Conservation (phyloP, 148 eudicot genomes). For the Rhododendron ferrugineum region DNA sequence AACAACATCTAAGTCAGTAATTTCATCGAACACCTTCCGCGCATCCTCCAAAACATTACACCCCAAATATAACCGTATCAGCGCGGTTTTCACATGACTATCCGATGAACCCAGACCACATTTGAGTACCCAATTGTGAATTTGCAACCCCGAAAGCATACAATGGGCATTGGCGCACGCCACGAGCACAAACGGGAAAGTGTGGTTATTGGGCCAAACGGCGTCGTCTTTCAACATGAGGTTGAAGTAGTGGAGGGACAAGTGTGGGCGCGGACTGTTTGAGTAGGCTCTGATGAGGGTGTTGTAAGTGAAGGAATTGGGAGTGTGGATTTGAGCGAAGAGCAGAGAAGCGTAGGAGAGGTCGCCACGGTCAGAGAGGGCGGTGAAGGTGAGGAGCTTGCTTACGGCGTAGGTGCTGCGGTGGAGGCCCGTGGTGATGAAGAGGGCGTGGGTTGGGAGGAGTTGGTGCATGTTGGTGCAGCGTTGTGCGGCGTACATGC, state of each 20-base stretch:
- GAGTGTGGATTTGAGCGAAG: neutral
- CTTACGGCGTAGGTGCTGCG: neutral
- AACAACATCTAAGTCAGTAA: neutral
- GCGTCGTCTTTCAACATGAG: neutral
- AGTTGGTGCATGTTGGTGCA: neutral
- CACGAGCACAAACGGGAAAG: neutral
- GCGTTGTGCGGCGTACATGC: neutral
- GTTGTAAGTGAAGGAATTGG: neutral
- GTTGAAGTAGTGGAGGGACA: neutral
- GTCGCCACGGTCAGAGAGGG: neutral
- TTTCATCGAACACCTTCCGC: neutral
- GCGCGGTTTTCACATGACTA: neutral
- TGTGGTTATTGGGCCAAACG: neutral
- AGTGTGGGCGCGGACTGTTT: neutral
- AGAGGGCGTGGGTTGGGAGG: neutral
- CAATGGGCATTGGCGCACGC: neutral
- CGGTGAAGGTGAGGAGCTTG: neutral
- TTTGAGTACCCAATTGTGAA: neutral
- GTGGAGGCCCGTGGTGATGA: neutral
- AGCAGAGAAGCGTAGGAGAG: neutral
- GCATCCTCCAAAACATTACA: neutral
- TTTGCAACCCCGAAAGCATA: neutral
- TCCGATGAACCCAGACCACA: neutral
- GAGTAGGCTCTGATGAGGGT: slow-evolving; percentile 1
- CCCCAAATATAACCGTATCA: neutral